Conservation (phyloP, 1,139 yeast species). For the Diutina siamensis region DNA sequence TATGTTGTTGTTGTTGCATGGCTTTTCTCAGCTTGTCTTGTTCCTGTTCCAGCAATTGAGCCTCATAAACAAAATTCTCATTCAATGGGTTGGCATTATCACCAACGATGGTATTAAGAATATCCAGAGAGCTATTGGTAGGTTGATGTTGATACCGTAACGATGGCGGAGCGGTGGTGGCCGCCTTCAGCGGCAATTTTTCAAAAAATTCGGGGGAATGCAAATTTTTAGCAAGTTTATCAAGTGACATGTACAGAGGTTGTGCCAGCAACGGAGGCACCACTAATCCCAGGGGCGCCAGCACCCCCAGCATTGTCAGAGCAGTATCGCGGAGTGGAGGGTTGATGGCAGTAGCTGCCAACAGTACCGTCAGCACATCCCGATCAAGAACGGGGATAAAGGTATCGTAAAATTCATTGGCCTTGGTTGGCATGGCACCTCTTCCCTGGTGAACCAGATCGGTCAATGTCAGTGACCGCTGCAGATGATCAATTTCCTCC, state of each 20-base stretch:
- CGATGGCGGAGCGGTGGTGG: background rate
- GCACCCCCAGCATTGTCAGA: conserved; percentile 4
- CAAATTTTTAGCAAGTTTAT: conserved; percentile 2
- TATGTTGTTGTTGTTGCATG: background rate
- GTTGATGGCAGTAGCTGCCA: background rate
- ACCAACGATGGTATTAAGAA: conserved; percentile 2
- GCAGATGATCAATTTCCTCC: conserved; percentile 1
- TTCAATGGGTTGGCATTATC: background rate
- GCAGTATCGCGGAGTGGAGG: background rate
- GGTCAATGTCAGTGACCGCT: conserved; percentile 7
- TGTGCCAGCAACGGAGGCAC: background rate
- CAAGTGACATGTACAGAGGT: background rate
- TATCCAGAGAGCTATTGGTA: background rate
- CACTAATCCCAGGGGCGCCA: background rate
- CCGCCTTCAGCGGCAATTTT: conserved; percentile 5
- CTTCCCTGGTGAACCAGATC: conserved; percentile 4
- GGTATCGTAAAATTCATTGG: conserved; percentile 33
- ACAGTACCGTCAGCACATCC: background rate
- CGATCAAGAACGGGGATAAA: conserved; percentile 23
- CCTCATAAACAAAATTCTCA: conserved; percentile 3
- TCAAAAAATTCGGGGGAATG: background rate
- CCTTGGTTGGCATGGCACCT: conserved; percentile 16
- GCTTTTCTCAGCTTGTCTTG: conserved; percentile 1
- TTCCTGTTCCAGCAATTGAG: background rate
- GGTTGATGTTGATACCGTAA: background rate